Evolutionary conservation across 164 flowering plant species (phyloP), one percentile per base, ranked within the genome.

Genomic region (Piper longum): DNA sequence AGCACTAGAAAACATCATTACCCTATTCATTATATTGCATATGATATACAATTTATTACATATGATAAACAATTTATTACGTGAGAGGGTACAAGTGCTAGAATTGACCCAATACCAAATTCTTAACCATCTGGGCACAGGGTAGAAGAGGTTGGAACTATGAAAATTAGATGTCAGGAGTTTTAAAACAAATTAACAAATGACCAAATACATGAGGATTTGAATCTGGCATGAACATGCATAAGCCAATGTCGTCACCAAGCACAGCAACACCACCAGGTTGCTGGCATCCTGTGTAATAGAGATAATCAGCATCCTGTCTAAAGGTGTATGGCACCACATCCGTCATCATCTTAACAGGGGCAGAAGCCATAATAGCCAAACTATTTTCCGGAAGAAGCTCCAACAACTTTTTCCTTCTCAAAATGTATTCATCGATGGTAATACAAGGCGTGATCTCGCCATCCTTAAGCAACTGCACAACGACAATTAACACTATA

Each of bases 221-320:
- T 26, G 83, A 57, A 74, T 89, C 92, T 56, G 92, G 96, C 98
- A 93, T 90, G 84, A 93, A 93, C 97, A 93, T 93, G 83, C 96
- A 93, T 67, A 93, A 78, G 66, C 98, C 98, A 78, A 74, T 76
- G 2, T 88, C 88, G 66, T 82, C 84, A 67, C 97, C 80, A 48
- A 93, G 64, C 67, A 88, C 92, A 7, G 98, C 98, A 68, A 93
- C 54, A 6, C 97, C 96, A 74, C 95, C 98, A 67, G 98, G 98
- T 73, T 93, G 98, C 64, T 83, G 90, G 76, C 98, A 93, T 40
- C 98, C 98, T 63, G 97, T 93, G 44, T 90, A 74, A 63, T 85
- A 93, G 14, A 77, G 72, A 71, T 84, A 90, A 73, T 90, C 87
- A 41, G 97, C 85, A 77, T 92, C 98, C 77, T 90, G 98, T 48